A percentile compares a stretch with the other conserved stretches of the same genome.
Conservation (phyloP, 768 basidiomycete species). For the Suillus weaverae region DNA sequence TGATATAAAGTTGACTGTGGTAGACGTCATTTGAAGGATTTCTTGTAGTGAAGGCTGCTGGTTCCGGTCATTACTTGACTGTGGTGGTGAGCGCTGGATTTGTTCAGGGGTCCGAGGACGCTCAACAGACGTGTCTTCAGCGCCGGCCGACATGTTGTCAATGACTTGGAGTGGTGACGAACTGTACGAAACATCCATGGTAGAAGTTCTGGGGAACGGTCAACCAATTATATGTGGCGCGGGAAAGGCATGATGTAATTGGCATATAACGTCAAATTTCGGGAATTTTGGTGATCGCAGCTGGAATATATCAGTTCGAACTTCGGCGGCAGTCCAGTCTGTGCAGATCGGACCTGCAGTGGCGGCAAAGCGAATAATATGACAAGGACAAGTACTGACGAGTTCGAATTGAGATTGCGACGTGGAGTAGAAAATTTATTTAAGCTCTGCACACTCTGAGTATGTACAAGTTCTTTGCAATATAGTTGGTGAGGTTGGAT, state of each 20-base stretch:
- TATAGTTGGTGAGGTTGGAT: not conserved
- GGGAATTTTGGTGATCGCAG: no score
- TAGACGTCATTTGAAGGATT: constrained; percentile 6
- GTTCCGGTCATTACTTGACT: not conserved
- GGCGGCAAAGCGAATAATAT: not conserved
- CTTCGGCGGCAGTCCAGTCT: no score
- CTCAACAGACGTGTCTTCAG: not conserved
- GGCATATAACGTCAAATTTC: no score
- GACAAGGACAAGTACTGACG: not conserved
- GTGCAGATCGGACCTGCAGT: no score
- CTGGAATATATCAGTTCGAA: no score
- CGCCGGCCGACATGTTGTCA: not conserved
- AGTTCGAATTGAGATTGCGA: not conserved
- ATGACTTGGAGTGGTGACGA: not conserved
- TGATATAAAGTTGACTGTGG: not conserved
- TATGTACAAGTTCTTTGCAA: not conserved
- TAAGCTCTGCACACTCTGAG: not conserved
- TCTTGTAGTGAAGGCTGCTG: not conserved
- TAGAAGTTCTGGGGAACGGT: not conserved
- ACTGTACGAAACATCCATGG: not conserved
- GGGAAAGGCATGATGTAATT: not conserved
- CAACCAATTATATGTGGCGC: not conserved
- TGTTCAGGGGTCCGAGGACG: not conserved
- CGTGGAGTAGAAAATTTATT: not conserved
- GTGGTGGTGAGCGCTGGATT: not conserved